Conservation (phyloP, 2,329 filamentous ascomycete species). For the Pseudodiploospora longispora region DNA sequence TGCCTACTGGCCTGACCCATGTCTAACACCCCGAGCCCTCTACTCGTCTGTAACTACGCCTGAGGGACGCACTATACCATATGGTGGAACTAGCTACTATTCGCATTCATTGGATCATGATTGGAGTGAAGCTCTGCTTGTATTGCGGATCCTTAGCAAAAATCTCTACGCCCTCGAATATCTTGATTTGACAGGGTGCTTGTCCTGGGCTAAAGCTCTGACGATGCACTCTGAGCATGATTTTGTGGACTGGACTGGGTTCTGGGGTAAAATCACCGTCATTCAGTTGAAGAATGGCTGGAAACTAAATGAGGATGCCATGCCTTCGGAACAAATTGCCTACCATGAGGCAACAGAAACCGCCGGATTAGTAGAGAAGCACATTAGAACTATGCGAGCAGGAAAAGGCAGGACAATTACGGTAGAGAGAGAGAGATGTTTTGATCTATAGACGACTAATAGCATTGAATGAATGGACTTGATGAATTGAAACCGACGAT, state of each 20-base stretch:
- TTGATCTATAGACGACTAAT: slow-evolving; percentile 7
- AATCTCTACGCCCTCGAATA: slow-evolving; percentile 51
- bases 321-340: slow-evolving; percentile 22
- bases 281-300: slow-evolving; percentile 40
- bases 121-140: slow-evolving; percentile 49
- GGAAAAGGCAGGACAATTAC: slow-evolving; percentile 41
- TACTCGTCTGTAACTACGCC: slow-evolving; percentile 38
- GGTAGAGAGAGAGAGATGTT: slow-evolving; percentile 34
- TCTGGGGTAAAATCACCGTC: slow-evolving; percentile 44
- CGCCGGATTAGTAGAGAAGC: slow-evolving; percentile 37
- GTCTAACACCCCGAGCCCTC: slow-evolving; percentile 46
- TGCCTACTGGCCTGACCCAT: slow-evolving; percentile 54
- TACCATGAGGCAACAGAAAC: slow-evolving; percentile 28
- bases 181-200: slow-evolving; percentile 53
- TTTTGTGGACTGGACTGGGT: slow-evolving; percentile 44
- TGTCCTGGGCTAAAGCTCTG: slow-evolving; percentile 45
- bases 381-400: slow-evolving; percentile 36
- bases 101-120: slow-evolving; percentile 51
- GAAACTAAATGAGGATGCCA: slow-evolving; percentile 24
- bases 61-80: slow-evolving; percentile 37
- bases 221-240: slow-evolving; percentile 34
- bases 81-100: slow-evolving; percentile 48
- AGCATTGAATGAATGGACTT: slow-evolving; percentile 6
- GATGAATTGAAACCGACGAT: not conserved
- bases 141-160: slow-evolving; percentile 47